Base-by-base conservation (phyloP, 192 early-diverging fungal genomes). In the Tieghemiomyces parasiticus region DNA sequence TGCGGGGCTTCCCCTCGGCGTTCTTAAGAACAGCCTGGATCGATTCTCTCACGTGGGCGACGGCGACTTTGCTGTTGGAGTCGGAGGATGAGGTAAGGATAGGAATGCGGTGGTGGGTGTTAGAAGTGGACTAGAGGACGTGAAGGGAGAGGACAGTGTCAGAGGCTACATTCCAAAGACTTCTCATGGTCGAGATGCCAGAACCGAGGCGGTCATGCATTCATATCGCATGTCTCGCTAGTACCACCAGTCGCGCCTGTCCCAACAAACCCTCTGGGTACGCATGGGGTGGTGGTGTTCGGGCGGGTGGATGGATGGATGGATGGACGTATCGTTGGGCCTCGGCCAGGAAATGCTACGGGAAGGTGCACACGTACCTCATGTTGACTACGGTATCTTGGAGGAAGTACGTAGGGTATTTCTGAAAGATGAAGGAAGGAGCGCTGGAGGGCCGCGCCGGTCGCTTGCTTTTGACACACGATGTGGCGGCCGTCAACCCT, bases 1-100 rank as follows among this genome's bases (percentile, higher is more conserved):
- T 97, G 68, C 93, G 80, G 72, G 85, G 81, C 78, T 91, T 91
- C 77, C 89, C 91, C 76, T 83, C 79, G 67, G 91, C 83, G 71
- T 70, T 85, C 46, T 67, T 64, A 65, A 87, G 75, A 66, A 96
- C 71, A 60, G 73, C 71, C 32, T 67, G 61, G 63, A 92, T 81
- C 67, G 84, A 74, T 60, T 86, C 85, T 70, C 91, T 82, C 74
- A 92, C 91, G 80, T 84, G 81, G 71, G 86, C 77, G 73, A 88
- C 88, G 74, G 81, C 81, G 74, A 96, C 81, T 75, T 96, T 93
- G 72, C 81, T 82, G 61, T 46, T 52, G 16, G 50, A 16, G 13
- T 20, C 26, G 14, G 0, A 52, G 24, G 50, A 2, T 14, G 2
- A 3, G 14, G 24, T 28, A 13, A 28, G 26, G 26, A 24, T 29